Evolutionary conservation across 208 protist genomes (phyloP).

Genomic region (Acanthamoeba sp.): DNA sequence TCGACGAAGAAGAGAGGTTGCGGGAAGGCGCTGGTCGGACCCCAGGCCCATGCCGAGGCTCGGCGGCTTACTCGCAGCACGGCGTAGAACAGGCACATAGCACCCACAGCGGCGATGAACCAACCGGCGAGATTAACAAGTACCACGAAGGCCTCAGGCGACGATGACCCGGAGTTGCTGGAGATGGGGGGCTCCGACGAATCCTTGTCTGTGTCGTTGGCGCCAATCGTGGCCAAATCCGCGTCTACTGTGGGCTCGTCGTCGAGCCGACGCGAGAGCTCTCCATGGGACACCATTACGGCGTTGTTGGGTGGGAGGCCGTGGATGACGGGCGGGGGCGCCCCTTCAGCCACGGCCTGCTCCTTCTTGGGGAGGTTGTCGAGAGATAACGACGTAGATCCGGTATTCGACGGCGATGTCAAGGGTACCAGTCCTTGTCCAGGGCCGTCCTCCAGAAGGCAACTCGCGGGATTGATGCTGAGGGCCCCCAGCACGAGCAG

Average conservation of each 20-base stretch:
- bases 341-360: background rate
- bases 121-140: background rate
- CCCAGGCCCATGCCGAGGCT: background rate
- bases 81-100: constrained; percentile 16
- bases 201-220: background rate
- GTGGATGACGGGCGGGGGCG: background rate
- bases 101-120: constrained; percentile 9
- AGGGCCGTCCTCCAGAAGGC: background rate
- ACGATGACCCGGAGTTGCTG: background rate
- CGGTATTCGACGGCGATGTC: background rate
- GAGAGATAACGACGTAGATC: background rate
- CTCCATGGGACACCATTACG: too few relatives aligned
- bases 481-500: constrained; percentile 3
- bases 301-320: background rate
- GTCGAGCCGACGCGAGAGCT: background rate
- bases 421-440: background rate
- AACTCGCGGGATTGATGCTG: background rate
- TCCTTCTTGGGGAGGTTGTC: background rate
- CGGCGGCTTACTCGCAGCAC: background rate
- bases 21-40: background rate
- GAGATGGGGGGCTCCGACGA: background rate
- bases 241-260: background rate
- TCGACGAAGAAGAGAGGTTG: background rate
- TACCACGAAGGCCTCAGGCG: background rate
- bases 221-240: background rate